Conservation (phyloP, 768 basidiomycete genomes). For the Chlorophyllum brunneum region DNA sequence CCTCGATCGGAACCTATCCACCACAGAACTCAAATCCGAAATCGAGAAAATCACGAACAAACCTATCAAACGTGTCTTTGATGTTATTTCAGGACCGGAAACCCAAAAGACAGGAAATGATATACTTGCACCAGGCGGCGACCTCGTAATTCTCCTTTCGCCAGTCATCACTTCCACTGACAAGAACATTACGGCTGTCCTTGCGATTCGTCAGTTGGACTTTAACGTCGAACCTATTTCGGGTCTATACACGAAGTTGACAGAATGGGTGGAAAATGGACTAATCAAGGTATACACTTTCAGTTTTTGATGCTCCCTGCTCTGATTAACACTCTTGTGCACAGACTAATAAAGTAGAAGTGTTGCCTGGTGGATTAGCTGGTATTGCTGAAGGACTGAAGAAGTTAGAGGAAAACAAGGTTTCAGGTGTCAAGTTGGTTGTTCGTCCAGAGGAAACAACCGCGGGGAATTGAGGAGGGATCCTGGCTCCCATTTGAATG, state of each 20-base stretch:
- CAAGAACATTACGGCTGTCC: conserved; percentile 12
- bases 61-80: conserved; percentile 23
- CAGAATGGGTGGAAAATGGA: conserved; percentile 16
- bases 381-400: conserved; percentile 40
- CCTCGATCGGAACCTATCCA: conserved; percentile 24
- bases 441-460: conserved; percentile 24
- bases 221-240: conserved; percentile 16
- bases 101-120: conserved; percentile 23
- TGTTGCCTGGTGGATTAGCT: conserved; percentile 36
- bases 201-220: conserved; percentile 12
- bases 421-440: conserved; percentile 41
- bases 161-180: conserved; percentile 22
- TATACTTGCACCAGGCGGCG: conserved; percentile 29
- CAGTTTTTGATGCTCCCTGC: not conserved
- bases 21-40: conserved; percentile 16
- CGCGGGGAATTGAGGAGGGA: not conserved
- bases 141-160: conserved; percentile 29
- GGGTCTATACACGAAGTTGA: conserved; percentile 15
- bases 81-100: conserved; percentile 19
- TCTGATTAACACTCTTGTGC: not conserved
- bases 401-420: conserved; percentile 33
- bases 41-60: conserved; percentile 23
- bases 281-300: conserved; percentile 17
- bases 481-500: too few relatives aligned
- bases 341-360: conserved; percentile 39